Evolutionary conservation across 257 asterid species (phyloP).

Genomic region (Eucommia ulmoides): DNA sequence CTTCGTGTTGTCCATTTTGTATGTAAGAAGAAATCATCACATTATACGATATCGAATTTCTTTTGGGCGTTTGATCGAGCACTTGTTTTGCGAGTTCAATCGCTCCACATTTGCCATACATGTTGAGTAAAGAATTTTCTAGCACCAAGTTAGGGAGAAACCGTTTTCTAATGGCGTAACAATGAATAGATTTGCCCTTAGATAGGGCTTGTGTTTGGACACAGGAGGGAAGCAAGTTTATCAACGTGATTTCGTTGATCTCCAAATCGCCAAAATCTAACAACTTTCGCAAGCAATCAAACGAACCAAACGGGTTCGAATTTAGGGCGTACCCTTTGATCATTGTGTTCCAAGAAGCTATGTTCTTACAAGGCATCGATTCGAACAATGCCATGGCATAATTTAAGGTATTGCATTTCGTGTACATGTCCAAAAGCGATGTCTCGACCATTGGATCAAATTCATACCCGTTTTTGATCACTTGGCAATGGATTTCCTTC

Average conservation of each 20-base stretch:
- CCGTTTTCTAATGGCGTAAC: conserved; percentile 31
- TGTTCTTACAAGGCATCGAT: conserved; percentile 23
- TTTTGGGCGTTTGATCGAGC: conserved; percentile 21
- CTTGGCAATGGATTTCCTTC: conserved; percentile 45
- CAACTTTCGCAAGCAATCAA: conserved; percentile 35
- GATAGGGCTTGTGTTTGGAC: conserved; percentile 19
- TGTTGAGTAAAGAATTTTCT: conserved; percentile 43
- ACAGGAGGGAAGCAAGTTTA: conserved; percentile 52
- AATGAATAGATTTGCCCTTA: conserved; percentile 45
- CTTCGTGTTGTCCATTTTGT: conserved; percentile 23
- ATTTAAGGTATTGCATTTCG: conserved; percentile 38
- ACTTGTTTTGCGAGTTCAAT: conserved; percentile 17
- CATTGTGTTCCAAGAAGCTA: conserved; percentile 49
- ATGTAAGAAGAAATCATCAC: conserved; percentile 38
- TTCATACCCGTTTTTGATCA: conserved; percentile 28
- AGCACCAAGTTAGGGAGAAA: conserved; percentile 31
- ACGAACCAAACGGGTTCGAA: conserved; percentile 18
- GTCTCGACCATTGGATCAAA: conserved; percentile 48
- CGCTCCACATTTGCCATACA: conserved; percentile 45
- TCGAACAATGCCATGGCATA: conserved; percentile 36
- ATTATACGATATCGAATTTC: conserved; percentile 43
- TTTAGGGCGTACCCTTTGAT: conserved; percentile 34
- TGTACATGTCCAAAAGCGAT: conserved; percentile 54
- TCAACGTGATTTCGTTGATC: conserved; percentile 45
- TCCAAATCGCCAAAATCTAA: conserved; percentile 19